Percentiles rank a stretch among this genome's conserved stretches.
phyloP scores from a whole-genome alignment of 225 moss, liverwort and hornwort species.

The Lunularia cruciata region DNA sequence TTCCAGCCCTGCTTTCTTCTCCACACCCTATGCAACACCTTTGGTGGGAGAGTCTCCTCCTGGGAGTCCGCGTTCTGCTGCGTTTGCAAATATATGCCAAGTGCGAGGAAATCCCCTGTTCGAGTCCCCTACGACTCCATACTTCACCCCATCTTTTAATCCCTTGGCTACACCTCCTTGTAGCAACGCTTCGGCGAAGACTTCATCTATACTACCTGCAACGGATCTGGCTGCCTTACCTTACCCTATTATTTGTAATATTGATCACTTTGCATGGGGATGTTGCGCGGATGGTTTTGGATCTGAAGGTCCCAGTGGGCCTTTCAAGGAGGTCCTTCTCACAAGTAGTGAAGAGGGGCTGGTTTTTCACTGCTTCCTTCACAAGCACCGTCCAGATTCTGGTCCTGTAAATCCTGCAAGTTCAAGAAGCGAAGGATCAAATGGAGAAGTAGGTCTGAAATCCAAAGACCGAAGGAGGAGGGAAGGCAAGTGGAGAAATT shows the following conservation, averaged over 20 bases:
- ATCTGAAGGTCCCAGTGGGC: constrained; percentile 50
- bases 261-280: constrained; percentile 75
- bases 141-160: constrained; percentile 57
- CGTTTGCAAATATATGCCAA: constrained; percentile 27
- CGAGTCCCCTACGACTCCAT: constrained; percentile 50
- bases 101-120: constrained; percentile 41
- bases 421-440: constrained; percentile 1
- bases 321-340: constrained; percentile 73
- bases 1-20: constrained; percentile 13
- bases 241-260: constrained; percentile 52
- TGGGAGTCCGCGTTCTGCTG: constrained; percentile 36
- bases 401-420: not conserved
- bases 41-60: constrained; percentile 15
- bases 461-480: constrained; percentile 23
- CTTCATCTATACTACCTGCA: constrained; percentile 21
- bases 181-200: not conserved
- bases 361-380: constrained; percentile 59
- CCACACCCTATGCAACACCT: constrained; percentile 40
- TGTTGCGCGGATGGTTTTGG: constrained; percentile 70
- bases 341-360: constrained; percentile 59
- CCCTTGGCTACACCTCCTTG: constrained; percentile 40
- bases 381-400: constrained; percentile 21
- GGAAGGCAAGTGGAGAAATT: constrained; percentile 62
- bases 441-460: constrained; percentile 9
- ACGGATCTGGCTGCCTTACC: constrained; percentile 21